These are phyloP conservation scores for Candida ascalaphidarum DNA, from an alignment of 805 yeast genomes.

Conservation along the genomic window DNA sequence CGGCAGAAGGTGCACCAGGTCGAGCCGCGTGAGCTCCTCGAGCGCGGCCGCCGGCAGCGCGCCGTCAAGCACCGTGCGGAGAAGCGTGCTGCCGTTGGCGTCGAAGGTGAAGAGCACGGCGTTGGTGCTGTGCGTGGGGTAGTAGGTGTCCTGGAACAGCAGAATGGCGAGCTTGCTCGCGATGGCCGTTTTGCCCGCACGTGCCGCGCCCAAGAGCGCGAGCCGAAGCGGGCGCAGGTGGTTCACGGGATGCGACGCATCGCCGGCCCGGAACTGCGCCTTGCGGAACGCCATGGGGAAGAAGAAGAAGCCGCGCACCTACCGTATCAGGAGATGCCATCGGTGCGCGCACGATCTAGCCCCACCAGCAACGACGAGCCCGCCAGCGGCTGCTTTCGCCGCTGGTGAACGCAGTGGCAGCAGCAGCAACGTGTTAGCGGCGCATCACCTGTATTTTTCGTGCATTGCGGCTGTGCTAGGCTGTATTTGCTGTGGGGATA, in stretches of 20 bases:
- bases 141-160: constrained; percentile 57
- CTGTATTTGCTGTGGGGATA: too few species aligned
- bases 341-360: too few species aligned
- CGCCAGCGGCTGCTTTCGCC: too few species aligned
- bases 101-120: constrained; percentile 49
- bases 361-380: too few species aligned
- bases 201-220: constrained; percentile 53
- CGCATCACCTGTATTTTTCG: too few species aligned
- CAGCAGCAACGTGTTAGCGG: too few species aligned
- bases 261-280: too few species aligned
- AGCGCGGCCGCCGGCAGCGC: constrained; percentile 7
- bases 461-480: too few species aligned
- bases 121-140: constrained; percentile 60
- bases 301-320: too few species aligned
- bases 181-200: constrained; percentile 53
- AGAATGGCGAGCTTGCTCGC: constrained; percentile 41
- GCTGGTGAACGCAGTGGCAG: too few species aligned
- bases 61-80: constrained; percentile 17
- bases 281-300: too few species aligned
- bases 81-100: constrained; percentile 20
- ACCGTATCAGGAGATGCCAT: too few species aligned
- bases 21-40: constrained; percentile 4
- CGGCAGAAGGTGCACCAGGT: constrained; percentile 18
- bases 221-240: constrained; percentile 39
- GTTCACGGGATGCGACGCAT: constrained; percentile 7